Percentiles rank a stretch among this genome's conserved stretches.
These are phyloP conservation scores for Phialophora verrucosa DNA, from an alignment of 2,329 filamentous ascomycete species.

Conservation along the genomic window DNA sequence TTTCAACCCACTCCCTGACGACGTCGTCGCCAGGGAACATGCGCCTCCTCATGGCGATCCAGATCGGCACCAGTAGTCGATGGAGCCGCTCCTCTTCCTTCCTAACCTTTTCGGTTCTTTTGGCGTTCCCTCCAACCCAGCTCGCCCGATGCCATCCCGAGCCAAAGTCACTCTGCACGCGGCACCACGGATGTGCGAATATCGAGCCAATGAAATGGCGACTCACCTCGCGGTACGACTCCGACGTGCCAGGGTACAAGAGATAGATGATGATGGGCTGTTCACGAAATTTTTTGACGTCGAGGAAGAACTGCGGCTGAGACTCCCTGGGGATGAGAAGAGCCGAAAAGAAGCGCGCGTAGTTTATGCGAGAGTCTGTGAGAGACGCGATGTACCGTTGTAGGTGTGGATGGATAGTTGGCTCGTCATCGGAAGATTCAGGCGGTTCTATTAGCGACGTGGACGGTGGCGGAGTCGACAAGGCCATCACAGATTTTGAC, in stretches of 20 bases:
- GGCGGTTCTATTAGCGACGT: slow-evolving; percentile 11
- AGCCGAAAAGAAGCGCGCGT: slow-evolving; percentile 38
- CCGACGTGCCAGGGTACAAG: slow-evolving; percentile 25
- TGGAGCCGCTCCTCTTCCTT: slow-evolving; percentile 38
- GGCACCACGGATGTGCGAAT: slow-evolving; percentile 40
- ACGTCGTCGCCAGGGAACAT: slow-evolving; percentile 37
- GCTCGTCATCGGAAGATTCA: slow-evolving; percentile 21
- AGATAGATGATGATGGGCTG: slow-evolving; percentile 31
- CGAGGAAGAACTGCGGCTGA: slow-evolving; percentile 35
- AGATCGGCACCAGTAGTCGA: slow-evolving; percentile 39
- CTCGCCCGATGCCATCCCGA: slow-evolving; percentile 26
- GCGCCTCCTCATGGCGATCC: slow-evolving; percentile 36
- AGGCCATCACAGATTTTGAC: slow-evolving; percentile 8
- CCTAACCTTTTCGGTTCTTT: slow-evolving; percentile 24
- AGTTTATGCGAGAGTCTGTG: slow-evolving; percentile 31
- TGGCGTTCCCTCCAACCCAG: slow-evolving; percentile 25
- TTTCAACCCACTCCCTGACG: slow-evolving; percentile 30
- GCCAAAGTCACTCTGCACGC: slow-evolving; percentile 27
- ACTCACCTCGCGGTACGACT: slow-evolving; percentile 32
- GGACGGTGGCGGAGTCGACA: neutral
- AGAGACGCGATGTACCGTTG: slow-evolving; percentile 36
- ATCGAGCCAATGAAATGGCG: slow-evolving; percentile 30
- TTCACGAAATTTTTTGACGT: slow-evolving; percentile 37
- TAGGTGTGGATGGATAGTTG: slow-evolving; percentile 25
- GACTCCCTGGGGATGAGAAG: slow-evolving; percentile 35